phyloP scores from a whole-genome alignment of 768 basidiomycete genomes.

The Tricholoma bakamatsutake region DNA sequence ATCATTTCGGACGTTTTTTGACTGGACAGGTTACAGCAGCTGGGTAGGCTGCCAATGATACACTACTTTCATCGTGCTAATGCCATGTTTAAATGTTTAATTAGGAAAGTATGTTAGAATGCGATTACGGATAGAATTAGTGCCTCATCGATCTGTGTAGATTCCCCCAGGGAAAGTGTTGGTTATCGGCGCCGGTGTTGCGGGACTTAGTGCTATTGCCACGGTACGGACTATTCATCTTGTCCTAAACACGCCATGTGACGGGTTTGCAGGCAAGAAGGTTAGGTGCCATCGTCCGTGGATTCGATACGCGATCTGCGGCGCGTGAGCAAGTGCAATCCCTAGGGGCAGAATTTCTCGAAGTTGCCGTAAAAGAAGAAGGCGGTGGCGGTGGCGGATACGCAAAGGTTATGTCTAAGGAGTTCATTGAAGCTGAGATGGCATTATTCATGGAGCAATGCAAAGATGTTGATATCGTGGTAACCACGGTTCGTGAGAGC shows the following conservation, averaged over 20 bases:
- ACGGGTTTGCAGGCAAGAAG: constrained; percentile 53
- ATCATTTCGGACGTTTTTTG: constrained; percentile 83
- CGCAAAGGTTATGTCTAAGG: constrained; percentile 87
- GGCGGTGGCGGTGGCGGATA: constrained; percentile 82
- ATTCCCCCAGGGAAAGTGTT: constrained; percentile 85
- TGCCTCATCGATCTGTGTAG: constrained; percentile 28
- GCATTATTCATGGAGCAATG: constrained; percentile 82
- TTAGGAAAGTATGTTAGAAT: constrained; percentile 26
- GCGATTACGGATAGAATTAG: background rate
- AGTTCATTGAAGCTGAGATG: constrained; percentile 87
- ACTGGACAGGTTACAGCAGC: constrained; percentile 91
- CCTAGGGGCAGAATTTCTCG: constrained; percentile 86
- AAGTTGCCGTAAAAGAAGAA: constrained; percentile 74
- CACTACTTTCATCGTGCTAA: background rate
- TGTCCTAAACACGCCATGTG: background rate
- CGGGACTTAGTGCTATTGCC: constrained; percentile 82
- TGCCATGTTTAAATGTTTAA: background rate
- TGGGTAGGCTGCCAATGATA: constrained; percentile 45
- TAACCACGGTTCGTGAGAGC: constrained; percentile 59
- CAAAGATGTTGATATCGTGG: constrained; percentile 84
- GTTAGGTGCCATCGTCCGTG: constrained; percentile 83
- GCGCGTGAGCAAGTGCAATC: constrained; percentile 89
- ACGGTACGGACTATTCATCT: constrained; percentile 42
- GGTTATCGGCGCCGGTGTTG: constrained; percentile 85
- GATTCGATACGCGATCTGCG: constrained; percentile 81